Base-by-base conservation (phyloP, 805 yeast species). In the Kluyveromyces lactis region DNA sequence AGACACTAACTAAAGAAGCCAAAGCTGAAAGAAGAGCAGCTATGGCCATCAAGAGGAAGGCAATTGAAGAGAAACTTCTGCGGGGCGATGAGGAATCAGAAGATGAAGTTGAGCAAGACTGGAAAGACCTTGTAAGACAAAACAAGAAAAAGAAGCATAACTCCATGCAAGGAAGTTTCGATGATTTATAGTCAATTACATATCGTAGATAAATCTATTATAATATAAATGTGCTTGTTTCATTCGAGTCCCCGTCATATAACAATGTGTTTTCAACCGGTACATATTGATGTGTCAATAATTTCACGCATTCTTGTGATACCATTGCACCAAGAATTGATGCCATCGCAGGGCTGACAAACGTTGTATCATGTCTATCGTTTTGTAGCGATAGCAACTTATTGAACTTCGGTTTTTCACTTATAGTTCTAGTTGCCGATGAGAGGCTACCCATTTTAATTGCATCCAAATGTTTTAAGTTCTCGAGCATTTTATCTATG, bases 281-380 rank as follows among this genome's bases (percentile, higher is more conserved):
- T 4, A 81, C 68, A 49, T 86, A 87, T 58, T 90, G 97, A 27
- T 73, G 72, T 2, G 95, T 86, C 18, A 84, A 49, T 3, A 77
- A 53, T 61, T 92, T 90, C 38, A 86, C 67, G 4, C 75, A 77
- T 55, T 90, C 98, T 55, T 90, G 96, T 3, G 86, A 80, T 0
- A 77, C 87, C 10, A 89, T 65, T 0, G 96, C 97, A 2, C 96
- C 97, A 47, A 85, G 64, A 3, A 86, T 59, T 4, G 95, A 69
- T 16, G 81, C 63, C 3, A 86, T 59, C 4, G 95, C 69, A 17
- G 81, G 63, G 16, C 13, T 12, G 30, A n/a, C 7, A 27, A 13
- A 11, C 30, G 7, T 27, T 9, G 24, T 6, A 9, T 9, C 9
- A 9, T 21, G 6, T 21, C 24, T 12, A 76, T 68, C 4, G 24